Percentiles rank a stretch among this genome's conserved stretches.
These are phyloP conservation scores for Calonectria fujianensis DNA, from an alignment of 2,329 filamentous ascomycete species.

Conservation along the genomic window DNA sequence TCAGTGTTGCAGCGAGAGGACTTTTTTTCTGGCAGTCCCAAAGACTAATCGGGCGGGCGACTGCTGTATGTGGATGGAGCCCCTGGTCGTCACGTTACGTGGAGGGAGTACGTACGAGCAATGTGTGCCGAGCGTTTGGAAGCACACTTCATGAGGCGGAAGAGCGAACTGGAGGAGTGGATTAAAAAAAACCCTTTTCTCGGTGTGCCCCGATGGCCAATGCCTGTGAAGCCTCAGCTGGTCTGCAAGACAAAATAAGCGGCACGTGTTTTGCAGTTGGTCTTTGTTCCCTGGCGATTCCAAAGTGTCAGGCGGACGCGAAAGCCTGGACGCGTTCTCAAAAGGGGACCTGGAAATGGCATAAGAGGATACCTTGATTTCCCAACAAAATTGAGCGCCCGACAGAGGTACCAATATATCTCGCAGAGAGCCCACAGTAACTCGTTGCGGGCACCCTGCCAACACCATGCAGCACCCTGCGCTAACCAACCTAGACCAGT, in stretches of 20 bases:
- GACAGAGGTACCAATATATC: constrained; percentile 52
- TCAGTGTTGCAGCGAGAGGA: constrained; percentile 28
- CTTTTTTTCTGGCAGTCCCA: constrained; percentile 18
- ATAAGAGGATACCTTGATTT: constrained; percentile 41
- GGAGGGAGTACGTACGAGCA: constrained; percentile 21
- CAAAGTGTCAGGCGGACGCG: constrained; percentile 41
- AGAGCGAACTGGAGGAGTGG: constrained; percentile 7
- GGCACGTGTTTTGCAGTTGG: constrained; percentile 31
- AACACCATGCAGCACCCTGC: constrained; percentile 28
- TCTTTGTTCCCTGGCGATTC: constrained; percentile 29
- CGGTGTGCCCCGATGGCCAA: constrained; percentile 17
- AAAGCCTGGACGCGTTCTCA: constrained; percentile 42
- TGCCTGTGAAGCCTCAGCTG: constrained; percentile 19
- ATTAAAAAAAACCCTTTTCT: background rate
- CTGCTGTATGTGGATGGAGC: constrained; percentile 28
- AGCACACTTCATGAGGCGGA: background rate
- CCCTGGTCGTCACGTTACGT: constrained; percentile 25
- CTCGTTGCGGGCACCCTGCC: constrained; percentile 17
- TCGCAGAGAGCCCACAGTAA: constrained; percentile 50
- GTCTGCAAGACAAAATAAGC: constrained; percentile 7
- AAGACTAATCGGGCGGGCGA: constrained; percentile 29
- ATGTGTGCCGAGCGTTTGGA: constrained; percentile 1
- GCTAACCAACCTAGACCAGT: constrained; percentile 45
- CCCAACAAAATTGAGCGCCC: background rate
- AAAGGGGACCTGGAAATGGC: constrained; percentile 45